phyloP scores from a whole-genome alignment of 1,139 yeast genomes.

The Debaryomyces robertsiae region DNA sequence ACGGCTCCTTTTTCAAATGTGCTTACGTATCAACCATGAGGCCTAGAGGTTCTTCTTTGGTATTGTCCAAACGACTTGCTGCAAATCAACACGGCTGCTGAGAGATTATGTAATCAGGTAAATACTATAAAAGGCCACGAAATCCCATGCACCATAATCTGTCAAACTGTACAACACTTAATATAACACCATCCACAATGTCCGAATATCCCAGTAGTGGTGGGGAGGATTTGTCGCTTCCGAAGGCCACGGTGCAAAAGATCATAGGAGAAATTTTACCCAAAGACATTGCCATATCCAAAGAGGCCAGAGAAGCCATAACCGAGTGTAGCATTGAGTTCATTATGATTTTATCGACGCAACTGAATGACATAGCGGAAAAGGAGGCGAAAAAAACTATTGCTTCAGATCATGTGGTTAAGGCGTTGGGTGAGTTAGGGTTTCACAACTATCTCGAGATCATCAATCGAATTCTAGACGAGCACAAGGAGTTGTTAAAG shows the following conservation, averaged over 20 bases:
- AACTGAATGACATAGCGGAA: slow-evolving; percentile 95
- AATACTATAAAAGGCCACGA: slow-evolving; percentile 8
- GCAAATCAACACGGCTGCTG: background rate
- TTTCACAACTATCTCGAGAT: slow-evolving; percentile 83
- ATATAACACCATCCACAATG: slow-evolving; percentile 21
- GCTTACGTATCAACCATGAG: too few species aligned
- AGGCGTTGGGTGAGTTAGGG: slow-evolving; percentile 86
- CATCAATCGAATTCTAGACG: slow-evolving; percentile 76
- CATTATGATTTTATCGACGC: slow-evolving; percentile 90
- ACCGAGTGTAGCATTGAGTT: slow-evolving; percentile 97
- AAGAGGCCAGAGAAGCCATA: slow-evolving; percentile 93
- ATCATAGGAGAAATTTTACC: slow-evolving; percentile 90
- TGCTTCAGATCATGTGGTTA: slow-evolving; percentile 93
- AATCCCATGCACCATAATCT: slow-evolving; percentile 2
- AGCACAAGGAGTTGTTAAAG: slow-evolving; percentile 84
- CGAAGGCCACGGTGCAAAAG: slow-evolving; percentile 91
- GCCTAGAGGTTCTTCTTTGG: too few species aligned
- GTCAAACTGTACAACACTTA: background rate
- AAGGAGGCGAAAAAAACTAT: slow-evolving; percentile 95
- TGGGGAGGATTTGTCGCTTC: slow-evolving; percentile 49
- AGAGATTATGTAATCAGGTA: slow-evolving; percentile 9
- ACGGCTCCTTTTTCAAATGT: too few species aligned
- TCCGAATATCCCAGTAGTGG: slow-evolving; percentile 41
- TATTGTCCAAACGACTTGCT: background rate
- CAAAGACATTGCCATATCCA: slow-evolving; percentile 79